phyloP scores from a whole-genome alignment of 2,329 filamentous ascomycete genomes.

The Curvularia sp. region DNA sequence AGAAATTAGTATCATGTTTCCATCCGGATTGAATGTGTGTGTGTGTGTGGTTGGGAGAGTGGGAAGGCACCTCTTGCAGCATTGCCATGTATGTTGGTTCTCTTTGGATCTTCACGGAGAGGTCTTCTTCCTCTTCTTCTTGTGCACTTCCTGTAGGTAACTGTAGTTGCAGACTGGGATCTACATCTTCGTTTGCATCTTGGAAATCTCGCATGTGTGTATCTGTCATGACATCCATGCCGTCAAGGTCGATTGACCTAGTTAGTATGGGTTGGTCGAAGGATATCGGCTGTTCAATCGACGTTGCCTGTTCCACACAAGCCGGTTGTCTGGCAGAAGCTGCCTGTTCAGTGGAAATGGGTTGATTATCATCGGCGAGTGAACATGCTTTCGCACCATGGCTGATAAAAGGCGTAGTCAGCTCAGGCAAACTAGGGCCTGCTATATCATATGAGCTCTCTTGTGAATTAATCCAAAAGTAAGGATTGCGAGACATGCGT shows the following conservation, averaged over 20 bases:
- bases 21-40: no score
- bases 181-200: constrained; percentile 9
- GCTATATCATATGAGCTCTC: constrained; percentile 31
- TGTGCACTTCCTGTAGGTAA: constrained; percentile 18
- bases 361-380: constrained; percentile 18
- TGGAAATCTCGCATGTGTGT: constrained; percentile 8
- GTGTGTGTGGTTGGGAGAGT: not conserved
- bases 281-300: not conserved
- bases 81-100: constrained; percentile 37
- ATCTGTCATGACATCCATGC: constrained; percentile 39
- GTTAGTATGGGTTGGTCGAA: constrained; percentile 5
- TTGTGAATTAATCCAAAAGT: constrained; percentile 10
- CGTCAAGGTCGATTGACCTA: constrained; percentile 39
- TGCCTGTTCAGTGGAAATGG: constrained; percentile 20
- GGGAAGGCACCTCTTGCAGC: constrained; percentile 33
- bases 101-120: constrained; percentile 24
- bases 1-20: not conserved
- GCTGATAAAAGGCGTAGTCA: constrained; percentile 25
- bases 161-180: constrained; percentile 26
- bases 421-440: constrained; percentile 36
- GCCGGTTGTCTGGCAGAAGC: not conserved
- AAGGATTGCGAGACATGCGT: constrained; percentile 23
- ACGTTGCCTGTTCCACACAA: no score
- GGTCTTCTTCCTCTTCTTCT: constrained; percentile 18
- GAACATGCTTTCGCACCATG: constrained; percentile 24